Percentiles rank a stretch among this genome's conserved stretches.
Evolutionary conservation across 2,329 filamentous ascomycete species (phyloP).

Genomic region (Ramularia collo-cygni): DNA sequence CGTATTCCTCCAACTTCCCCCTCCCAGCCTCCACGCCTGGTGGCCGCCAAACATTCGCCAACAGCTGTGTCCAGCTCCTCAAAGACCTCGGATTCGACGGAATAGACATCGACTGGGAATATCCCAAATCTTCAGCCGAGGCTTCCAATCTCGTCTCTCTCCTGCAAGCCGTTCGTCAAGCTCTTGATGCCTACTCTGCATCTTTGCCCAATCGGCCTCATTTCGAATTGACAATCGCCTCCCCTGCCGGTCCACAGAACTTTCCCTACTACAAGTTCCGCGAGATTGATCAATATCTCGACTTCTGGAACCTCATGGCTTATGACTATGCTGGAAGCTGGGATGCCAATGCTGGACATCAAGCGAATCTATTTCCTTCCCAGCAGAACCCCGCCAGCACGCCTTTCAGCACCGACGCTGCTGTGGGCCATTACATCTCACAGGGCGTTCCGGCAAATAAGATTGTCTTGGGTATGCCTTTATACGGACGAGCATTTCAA

Average conservation of each 20-base stretch:
- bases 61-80: conserved; percentile 65
- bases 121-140: conserved; percentile 37
- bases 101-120: conserved; percentile 46
- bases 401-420: conserved; percentile 68
- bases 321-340: conserved; percentile 66
- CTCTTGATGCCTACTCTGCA: conserved; percentile 36
- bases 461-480: conserved; percentile 82
- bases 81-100: conserved; percentile 68
- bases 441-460: conserved; percentile 59
- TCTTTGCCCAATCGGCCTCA: conserved; percentile 30
- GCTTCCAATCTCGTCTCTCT: conserved; percentile 35
- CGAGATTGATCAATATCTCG: conserved; percentile 37
- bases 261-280: conserved; percentile 36
- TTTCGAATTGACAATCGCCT: conserved; percentile 41
- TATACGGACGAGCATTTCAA: conserved; percentile 82
- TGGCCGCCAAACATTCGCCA: conserved; percentile 60
- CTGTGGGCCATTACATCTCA: conserved; percentile 62
- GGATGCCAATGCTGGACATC: conserved; percentile 66
- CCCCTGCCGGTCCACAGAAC: conserved; percentile 38
- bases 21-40: conserved; percentile 56
- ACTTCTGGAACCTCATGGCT: conserved; percentile 47
- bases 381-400: conserved; percentile 54
- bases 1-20: conserved; percentile 70
- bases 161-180: conserved; percentile 33
- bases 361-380: conserved; percentile 68